Base-by-base conservation (phyloP, 495 filamentous ascomycete genomes). In the Daldinia loculata region DNA sequence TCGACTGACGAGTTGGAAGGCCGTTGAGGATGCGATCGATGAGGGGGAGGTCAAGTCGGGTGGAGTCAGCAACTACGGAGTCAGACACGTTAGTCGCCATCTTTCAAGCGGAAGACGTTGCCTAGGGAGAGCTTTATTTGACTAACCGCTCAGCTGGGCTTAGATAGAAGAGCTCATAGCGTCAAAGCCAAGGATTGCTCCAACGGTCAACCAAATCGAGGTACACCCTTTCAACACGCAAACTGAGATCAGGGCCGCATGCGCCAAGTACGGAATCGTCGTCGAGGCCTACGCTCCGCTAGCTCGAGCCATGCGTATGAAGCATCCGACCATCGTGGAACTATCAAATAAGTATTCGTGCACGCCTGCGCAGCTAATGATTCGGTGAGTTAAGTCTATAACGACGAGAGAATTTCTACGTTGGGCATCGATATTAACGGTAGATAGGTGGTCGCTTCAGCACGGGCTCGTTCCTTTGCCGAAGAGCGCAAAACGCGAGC, bases 381-480 rank as follows among this genome's bases (percentile, higher is more conserved):
- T 92, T 17, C 79, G 88, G 74, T 79, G 14, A 65, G 71, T 66
- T 8, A 19, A 39, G 1, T 22, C 19, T 39, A 9, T 8, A 30
- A 36, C 4, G n/a, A 15, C 12, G 1, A 11, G 2, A 6, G 29
- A n/a, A 29, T 26, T 7, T 5, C 24, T 57, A 9, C 14, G 41
- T 24, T 29, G 6, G 15, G 7, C 0, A 51, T 9, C 15, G 14
- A 32, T 57, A 52, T 38, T 68, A 9, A 64, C 55, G 3, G 6
- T 24, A 36, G 8, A 17, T 32, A 80, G 76, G 27, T 91, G 89
- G 90, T 88, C 87, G 67, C 74, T 91, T 66, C 92, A 93, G 80
- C 88, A 93, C 72, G 88, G 84, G 22, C 91, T 89, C 80, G 88
- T 93, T 11, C 86, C 90, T 41, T 80, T 94, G 67, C 92, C 92